These are phyloP conservation scores for Ceratobasidium theobromae DNA, from an alignment of 1,284 basidiomycete species.

Conservation along the genomic window DNA sequence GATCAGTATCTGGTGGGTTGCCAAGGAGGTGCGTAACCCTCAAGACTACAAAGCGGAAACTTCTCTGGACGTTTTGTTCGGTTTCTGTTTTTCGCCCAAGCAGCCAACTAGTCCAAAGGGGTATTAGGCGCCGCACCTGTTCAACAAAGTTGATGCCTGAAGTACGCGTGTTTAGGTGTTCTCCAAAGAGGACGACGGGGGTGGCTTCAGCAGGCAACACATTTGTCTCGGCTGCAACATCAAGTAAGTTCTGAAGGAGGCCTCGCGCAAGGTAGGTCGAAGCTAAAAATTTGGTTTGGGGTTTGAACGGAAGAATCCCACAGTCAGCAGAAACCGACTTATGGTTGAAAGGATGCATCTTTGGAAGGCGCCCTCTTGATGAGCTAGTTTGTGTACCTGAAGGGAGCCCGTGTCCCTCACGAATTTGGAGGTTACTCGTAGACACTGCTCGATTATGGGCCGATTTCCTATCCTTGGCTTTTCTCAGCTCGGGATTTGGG, in stretches of 20 bases:
- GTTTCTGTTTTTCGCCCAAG: background rate
- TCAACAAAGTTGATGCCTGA: slow-evolving; percentile 15
- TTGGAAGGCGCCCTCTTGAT: background rate
- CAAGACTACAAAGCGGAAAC: slow-evolving; percentile 15
- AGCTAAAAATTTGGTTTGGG: slow-evolving; percentile 7
- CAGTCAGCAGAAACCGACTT: slow-evolving; percentile 8
- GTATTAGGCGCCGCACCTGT: slow-evolving; percentile 2
- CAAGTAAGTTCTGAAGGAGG: slow-evolving; percentile 9
- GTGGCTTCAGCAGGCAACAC: background rate
- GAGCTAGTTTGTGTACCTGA: background rate
- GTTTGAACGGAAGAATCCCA: slow-evolving; percentile 10
- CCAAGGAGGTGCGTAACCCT: background rate
- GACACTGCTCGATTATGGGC: slow-evolving; percentile 12
- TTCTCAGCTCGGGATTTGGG: background rate
- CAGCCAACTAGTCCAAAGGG: slow-evolving; percentile 10
- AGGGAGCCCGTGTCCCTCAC: slow-evolving; percentile 2
- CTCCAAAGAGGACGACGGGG: slow-evolving; percentile 13
- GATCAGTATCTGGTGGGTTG: background rate
- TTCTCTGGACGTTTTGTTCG: slow-evolving; percentile 6
- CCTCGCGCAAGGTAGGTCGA: slow-evolving; percentile 23
- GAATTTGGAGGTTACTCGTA: background rate
- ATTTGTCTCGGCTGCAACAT: background rate
- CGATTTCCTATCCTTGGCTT: background rate
- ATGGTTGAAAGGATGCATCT: background rate
- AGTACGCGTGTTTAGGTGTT: slow-evolving; percentile 11